Conservation (phyloP, 164 flowering plant genomes). For the Cinnamomum chago region DNA sequence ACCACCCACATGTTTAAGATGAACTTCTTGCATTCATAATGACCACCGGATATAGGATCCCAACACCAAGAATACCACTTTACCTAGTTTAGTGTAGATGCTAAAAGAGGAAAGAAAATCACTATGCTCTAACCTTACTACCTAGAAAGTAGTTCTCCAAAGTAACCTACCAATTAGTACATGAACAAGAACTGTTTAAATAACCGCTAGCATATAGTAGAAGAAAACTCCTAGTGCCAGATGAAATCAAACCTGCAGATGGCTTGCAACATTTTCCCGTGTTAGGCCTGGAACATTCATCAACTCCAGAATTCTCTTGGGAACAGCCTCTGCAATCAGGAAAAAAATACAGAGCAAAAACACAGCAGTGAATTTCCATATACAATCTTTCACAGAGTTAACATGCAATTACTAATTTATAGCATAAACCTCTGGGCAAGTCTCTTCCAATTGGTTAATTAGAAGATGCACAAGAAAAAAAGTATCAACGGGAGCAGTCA, state of each 20-base stretch:
- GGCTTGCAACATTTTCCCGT: conserved; percentile 92
- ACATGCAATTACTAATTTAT: not conserved
- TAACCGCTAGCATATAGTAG: not conserved
- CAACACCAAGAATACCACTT: not conserved
- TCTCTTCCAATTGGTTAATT: conserved; percentile 2
- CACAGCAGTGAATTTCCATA: not conserved
- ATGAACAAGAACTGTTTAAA: not conserved
- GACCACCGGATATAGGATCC: not conserved
- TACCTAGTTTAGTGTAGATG: not conserved
- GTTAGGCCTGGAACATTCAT: conserved; percentile 90
- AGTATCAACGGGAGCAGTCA: not conserved
- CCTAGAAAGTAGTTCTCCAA: not conserved
- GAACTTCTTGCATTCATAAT: not conserved
- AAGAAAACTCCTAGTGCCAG: not conserved
- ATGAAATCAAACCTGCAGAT: conserved; percentile 66
- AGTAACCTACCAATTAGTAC: not conserved
- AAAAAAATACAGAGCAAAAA: not conserved
- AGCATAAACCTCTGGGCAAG: not conserved
- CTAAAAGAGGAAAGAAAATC: not conserved
- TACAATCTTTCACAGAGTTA: not conserved
- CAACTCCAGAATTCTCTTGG: conserved; percentile 83
- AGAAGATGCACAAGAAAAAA: not conserved
- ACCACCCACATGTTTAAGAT: not conserved
- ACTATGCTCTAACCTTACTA: not conserved
- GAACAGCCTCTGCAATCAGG: conserved; percentile 78